These are phyloP conservation scores for Yamadazyma diospyri DNA, from an alignment of 1,139 yeast species.

Conservation along the genomic window DNA sequence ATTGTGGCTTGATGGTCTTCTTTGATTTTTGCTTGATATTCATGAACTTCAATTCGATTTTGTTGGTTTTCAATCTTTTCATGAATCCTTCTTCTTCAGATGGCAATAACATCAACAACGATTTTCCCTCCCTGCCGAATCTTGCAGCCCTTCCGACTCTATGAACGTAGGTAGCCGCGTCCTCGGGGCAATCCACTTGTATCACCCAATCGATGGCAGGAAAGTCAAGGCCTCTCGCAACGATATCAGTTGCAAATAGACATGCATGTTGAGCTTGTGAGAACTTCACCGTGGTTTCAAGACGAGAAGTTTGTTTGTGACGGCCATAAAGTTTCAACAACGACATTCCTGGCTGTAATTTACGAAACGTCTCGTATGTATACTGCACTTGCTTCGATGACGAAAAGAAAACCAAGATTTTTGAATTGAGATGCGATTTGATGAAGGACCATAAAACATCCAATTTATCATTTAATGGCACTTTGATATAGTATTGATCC, in stretches of 20 bases:
- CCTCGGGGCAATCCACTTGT: constrained; percentile 96
- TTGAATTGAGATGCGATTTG: constrained; percentile 80
- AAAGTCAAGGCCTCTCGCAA: constrained; percentile 95
- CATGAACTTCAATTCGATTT: constrained; percentile 68
- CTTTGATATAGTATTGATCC: constrained; percentile 75
- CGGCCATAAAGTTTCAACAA: constrained; percentile 90
- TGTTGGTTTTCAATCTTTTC: constrained; percentile 55
- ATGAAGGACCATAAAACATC: constrained; percentile 87
- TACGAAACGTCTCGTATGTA: constrained; percentile 86
- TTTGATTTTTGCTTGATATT: constrained; percentile 75
- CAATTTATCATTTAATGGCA: constrained; percentile 74
- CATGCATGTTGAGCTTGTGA: constrained; percentile 85
- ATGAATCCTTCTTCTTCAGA: constrained; percentile 79
- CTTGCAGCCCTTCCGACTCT: constrained; percentile 97
- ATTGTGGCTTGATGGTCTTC: constrained; percentile 75
- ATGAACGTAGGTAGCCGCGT: constrained; percentile 90
- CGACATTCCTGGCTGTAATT: constrained; percentile 94
- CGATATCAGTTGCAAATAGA: constrained; percentile 93
- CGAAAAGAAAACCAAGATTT: constrained; percentile 84
- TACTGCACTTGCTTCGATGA: constrained; percentile 95
- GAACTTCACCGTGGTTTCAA: constrained; percentile 85
- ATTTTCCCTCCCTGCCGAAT: constrained; percentile 85
- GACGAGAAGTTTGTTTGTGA: constrained; percentile 89
- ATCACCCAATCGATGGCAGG: constrained; percentile 98
- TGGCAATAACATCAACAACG: constrained; percentile 79